phyloP scores from a whole-genome alignment of 208 protist species.

The Wallacemonas collosoma region DNA sequence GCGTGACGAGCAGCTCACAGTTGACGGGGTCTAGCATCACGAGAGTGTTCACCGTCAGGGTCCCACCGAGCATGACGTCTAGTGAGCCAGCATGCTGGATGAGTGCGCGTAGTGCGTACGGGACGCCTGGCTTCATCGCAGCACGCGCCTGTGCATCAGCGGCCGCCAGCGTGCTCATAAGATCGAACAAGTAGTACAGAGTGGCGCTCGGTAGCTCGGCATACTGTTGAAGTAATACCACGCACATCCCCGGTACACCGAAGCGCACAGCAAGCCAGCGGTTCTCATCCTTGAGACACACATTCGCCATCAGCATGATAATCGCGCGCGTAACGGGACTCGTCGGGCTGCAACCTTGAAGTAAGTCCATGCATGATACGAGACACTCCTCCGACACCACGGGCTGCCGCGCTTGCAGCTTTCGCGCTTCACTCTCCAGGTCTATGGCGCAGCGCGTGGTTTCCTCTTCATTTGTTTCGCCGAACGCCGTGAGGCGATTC shows the following conservation, averaged over 20 bases:
- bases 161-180: conserved; percentile 70
- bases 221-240: conserved; percentile 61
- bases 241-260: conserved; percentile 57
- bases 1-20: conserved; percentile 56
- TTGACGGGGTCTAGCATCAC: conserved; percentile 66
- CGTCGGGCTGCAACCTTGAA: conserved; percentile 39
- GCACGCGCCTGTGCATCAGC: conserved; percentile 41
- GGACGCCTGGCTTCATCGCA: conserved; percentile 65
- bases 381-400: conserved; percentile 59
- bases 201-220: conserved; percentile 41
- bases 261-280: conserved; percentile 43
- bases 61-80: conserved; percentile 66
- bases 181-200: conserved; percentile 72
- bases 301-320: conserved; percentile 55
- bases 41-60: conserved; percentile 63
- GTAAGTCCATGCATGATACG: conserved; percentile 48
- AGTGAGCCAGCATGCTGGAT: conserved; percentile 39
- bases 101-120: conserved; percentile 61
- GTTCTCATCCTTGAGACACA: conserved; percentile 75
- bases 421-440: conserved; percentile 34
- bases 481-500: conserved; percentile 50
- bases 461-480: conserved; percentile 18
- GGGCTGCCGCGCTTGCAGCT: conserved; percentile 29
- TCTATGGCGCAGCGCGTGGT: conserved; percentile 24
- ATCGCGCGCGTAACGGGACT: conserved; percentile 33